Base-by-base conservation (phyloP, 768 basidiomycete species). In the Tricholoma hemisulphureum region DNA sequence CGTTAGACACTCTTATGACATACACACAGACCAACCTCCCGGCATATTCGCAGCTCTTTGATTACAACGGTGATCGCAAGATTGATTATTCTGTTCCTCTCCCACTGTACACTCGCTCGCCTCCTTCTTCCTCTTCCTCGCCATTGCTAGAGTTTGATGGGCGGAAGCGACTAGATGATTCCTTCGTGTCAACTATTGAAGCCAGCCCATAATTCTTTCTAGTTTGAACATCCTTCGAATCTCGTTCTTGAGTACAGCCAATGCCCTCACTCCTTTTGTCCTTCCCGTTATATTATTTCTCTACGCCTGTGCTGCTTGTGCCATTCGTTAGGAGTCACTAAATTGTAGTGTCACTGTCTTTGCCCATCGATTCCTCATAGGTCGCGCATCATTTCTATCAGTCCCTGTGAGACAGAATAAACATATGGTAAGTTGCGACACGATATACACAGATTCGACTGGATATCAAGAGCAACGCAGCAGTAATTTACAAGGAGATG, bases 31-130 rank as follows among this genome's bases (percentile, higher is more conserved):
- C 62, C 24, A 49, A 29, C 9, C 82, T 91, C 18, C 92, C 91
- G 2, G 80, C 86, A 3, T 93, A 93, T 66, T 90, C 88, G 5
- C 89, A 91, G 61, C 76, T 93, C 18, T 93, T 86, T 72, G 74
- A 92, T 65, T 65, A 76, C 16, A 88, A 89, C 62, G 91, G 92
- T 16, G 86, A 91, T 53, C 79, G 80, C 55, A 88, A 84, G 72
- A 76, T 89, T 50, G 89, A 92, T 65, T 78, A 82, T 59, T 82
- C 80, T 29, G 60, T 67, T n/a, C 86, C 84, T 13, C 71, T 90
- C 41, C 91, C 90, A 0, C 74, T 81, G 21, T 90, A 90, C 65
- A 82, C 81, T 14, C 85, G 83, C 28, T 34, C 37, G 53, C n/a
- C 56, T 23, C 52, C 60, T n/a, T n/a, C n/a, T n/a, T 41, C 52